Percentiles rank a stretch among this genome's conserved stretches.
phyloP scores from a whole-genome alignment of 78 protist genomes.

The Dictyostelium firmibasis region DNA sequence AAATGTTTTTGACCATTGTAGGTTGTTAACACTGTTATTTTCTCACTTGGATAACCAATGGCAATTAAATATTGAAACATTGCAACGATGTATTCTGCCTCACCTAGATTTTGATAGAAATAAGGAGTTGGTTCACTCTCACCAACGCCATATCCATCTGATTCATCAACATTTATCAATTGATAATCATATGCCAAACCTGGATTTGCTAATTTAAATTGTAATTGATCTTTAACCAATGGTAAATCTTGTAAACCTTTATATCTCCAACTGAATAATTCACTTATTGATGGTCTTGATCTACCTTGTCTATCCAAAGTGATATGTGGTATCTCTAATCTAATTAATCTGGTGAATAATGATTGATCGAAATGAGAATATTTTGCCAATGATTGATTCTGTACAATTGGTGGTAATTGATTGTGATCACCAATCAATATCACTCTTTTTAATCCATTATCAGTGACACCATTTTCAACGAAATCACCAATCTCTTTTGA shows the following conservation, averaged over 20 bases:
- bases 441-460: conserved; percentile 91
- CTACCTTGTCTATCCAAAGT: conserved; percentile 92
- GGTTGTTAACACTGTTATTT: conserved; percentile 95
- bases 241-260: conserved; percentile 84
- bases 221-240: conserved; percentile 11
- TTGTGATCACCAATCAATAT: conserved; percentile 98
- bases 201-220: conserved; percentile 76
- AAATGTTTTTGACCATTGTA: conserved; percentile 96
- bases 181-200: conserved; percentile 91
- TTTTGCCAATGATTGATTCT: conserved; percentile 90
- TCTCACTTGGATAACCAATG: conserved; percentile 88
- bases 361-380: conserved; percentile 92
- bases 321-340: conserved; percentile 90
- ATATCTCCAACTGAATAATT: conserved; percentile 95
- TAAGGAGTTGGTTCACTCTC: conserved; percentile 87
- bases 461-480: neutral
- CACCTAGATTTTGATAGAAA: conserved; percentile 96
- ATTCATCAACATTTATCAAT: conserved; percentile 92
- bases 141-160: conserved; percentile 83
- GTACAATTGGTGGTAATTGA: conserved; percentile 98
- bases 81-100: conserved; percentile 96
- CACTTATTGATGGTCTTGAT: conserved; percentile 85
- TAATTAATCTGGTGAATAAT: conserved; percentile 82
- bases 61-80: conserved; percentile 96
- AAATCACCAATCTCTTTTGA: conserved; percentile 90